A percentile compares a stretch with the other conserved stretches of the same genome.
These are phyloP conservation scores for Oryza meridionalis DNA, from an alignment of 176 grass and related monocot genomes.

Conservation along the genomic window DNA sequence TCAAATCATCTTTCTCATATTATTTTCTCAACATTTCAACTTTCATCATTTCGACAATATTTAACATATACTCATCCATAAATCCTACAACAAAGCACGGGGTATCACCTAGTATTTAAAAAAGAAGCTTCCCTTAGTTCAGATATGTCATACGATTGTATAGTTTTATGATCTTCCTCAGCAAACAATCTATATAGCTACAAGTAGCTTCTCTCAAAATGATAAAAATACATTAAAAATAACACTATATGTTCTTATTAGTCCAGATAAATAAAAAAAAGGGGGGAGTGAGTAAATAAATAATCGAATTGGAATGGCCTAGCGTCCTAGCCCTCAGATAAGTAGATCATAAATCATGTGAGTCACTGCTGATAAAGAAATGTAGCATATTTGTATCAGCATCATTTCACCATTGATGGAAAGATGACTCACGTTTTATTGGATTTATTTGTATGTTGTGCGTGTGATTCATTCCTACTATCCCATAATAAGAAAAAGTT, in stretches of 20 bases:
- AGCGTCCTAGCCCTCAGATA: background rate
- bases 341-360: constrained; percentile 11
- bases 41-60: too few species aligned
- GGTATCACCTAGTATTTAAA: background rate
- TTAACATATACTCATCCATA: too few species aligned
- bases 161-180: background rate
- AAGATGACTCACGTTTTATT: constrained; percentile 5
- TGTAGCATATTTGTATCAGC: background rate
- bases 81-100: too few species aligned
- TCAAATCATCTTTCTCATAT: too few species aligned
- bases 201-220: background rate
- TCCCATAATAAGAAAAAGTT: constrained; percentile 22
- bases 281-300: background rate
- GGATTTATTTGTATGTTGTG: background rate
- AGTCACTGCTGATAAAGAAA: background rate
- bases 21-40: too few species aligned
- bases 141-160: background rate
- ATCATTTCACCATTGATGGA: background rate
- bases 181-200: background rate
- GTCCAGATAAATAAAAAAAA: background rate
- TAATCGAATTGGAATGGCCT: background rate
- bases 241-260: background rate
- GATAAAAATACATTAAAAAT: background rate
- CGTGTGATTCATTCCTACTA: constrained; percentile 12
- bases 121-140: background rate